phyloP scores from a whole-genome alignment of 495 filamentous ascomycete species.

The Penicillium dipodomyicola region DNA sequence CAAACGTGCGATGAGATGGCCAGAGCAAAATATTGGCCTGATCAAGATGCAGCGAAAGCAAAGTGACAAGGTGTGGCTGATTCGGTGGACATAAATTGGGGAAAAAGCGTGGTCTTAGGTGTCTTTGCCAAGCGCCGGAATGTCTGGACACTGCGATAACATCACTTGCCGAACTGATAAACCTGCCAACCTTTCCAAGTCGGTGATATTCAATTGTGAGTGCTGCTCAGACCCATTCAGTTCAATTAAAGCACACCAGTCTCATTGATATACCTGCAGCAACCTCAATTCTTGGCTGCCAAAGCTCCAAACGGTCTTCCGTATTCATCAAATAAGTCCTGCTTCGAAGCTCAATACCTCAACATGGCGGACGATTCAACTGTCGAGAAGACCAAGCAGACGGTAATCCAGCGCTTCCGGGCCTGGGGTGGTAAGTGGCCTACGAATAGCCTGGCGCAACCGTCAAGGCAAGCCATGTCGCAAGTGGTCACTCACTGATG shows the following conservation, averaged over 20 bases:
- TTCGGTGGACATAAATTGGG: conserved; percentile 10
- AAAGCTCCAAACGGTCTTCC: conserved; percentile 4
- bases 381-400: conserved; percentile 46
- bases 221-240: background rate
- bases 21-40: conserved; percentile 7
- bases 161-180: conserved; percentile 2
- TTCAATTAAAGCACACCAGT: background rate
- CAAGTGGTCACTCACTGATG: conserved; percentile 5
- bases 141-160: conserved; percentile 21
- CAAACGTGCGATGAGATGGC: conserved; percentile 7
- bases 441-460: background rate
- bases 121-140: conserved; percentile 32
- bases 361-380: conserved; percentile 31
- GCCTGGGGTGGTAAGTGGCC: conserved; percentile 70
- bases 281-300: background rate
- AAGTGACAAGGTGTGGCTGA: conserved; percentile 18
- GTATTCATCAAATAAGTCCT: background rate
- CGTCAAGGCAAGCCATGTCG: background rate
- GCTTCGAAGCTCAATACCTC: conserved; percentile 8
- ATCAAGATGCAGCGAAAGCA: conserved; percentile 10
- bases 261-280: conserved; percentile 4
- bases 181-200: background rate
- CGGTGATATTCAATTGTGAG: conserved; percentile 3
- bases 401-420: conserved; percentile 50
- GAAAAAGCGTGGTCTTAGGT: conserved; percentile 30